phyloP scores from a whole-genome alignment of 352 stramenopile genomes.

The Pythium vanterpoolii region DNA sequence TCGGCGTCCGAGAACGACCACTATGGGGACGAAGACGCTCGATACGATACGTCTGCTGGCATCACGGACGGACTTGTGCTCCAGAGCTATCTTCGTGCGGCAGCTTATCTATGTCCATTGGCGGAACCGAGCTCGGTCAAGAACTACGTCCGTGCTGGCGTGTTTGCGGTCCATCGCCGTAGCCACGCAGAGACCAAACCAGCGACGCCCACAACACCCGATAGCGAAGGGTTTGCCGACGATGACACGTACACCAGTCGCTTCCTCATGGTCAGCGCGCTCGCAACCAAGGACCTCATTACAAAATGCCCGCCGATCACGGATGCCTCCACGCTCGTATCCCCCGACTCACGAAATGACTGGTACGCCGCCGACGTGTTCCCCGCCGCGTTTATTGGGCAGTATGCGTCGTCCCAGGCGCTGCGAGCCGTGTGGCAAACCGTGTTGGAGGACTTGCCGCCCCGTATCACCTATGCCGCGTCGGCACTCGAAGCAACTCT shows the following conservation, averaged over 20 bases:
- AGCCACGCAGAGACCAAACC: constrained; percentile 4
- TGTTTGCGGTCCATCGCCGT: constrained; percentile 47
- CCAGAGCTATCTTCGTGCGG: constrained; percentile 69
- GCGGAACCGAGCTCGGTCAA: constrained; percentile 40
- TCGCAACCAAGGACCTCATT: constrained; percentile 66
- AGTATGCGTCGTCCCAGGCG: constrained; percentile 47
- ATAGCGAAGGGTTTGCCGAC: constrained; percentile 8
- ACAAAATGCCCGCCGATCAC: constrained; percentile 53
- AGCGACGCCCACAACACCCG: background rate
- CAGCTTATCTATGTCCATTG: constrained; percentile 66
- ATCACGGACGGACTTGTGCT: constrained; percentile 61
- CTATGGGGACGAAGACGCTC: constrained; percentile 61
- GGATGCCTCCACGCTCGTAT: constrained; percentile 31
- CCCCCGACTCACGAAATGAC: constrained; percentile 37
- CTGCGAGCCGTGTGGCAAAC: constrained; percentile 51
- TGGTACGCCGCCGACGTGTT: constrained; percentile 75
- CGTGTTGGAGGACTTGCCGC: constrained; percentile 67
- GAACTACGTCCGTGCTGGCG: constrained; percentile 59
- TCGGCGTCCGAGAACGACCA: constrained; percentile 66
- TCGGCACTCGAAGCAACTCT: constrained; percentile 47
- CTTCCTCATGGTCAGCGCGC: constrained; percentile 66
- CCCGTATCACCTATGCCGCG: constrained; percentile 48
- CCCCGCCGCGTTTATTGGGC: constrained; percentile 67
- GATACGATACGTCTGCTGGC: constrained; percentile 32
- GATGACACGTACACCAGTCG: constrained; percentile 42